Evolutionary conservation across 2,329 filamentous ascomycete genomes (phyloP).

Genomic region (Aspergillus puulaauensis): DNA sequence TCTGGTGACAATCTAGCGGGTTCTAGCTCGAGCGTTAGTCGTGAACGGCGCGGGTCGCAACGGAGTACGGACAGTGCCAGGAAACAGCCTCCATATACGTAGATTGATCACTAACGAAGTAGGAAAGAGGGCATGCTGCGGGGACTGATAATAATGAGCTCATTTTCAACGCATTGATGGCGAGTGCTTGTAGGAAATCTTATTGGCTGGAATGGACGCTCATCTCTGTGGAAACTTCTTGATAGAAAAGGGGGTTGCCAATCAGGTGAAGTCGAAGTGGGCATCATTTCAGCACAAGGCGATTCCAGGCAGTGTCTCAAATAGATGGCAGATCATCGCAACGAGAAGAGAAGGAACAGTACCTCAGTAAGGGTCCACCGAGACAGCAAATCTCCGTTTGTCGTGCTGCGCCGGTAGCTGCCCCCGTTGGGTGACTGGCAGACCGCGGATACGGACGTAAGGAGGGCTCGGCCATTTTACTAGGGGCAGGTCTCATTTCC

Average conservation of each 20-base stretch:
- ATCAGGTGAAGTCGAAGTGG: neutral
- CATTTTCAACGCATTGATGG: neutral
- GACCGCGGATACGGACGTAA: conserved; percentile 3
- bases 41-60: conserved; percentile 15
- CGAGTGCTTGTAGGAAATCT: neutral
- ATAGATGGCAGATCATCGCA: conserved; percentile 12
- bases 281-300: neutral
- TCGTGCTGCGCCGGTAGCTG: neutral
- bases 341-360: conserved; percentile 6
- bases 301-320: neutral
- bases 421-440: conserved; percentile 2
- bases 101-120: neutral
- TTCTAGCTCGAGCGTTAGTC: conserved; percentile 30
- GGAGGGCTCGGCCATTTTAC: conserved; percentile 8
- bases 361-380: neutral
- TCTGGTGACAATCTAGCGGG: conserved; percentile 32
- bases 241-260: conserved; percentile 7
- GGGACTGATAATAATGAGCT: conserved; percentile 1
- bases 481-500: conserved; percentile 15
- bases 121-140: conserved; percentile 2
- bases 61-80: neutral
- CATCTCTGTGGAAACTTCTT: conserved; percentile 3
- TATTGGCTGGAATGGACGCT: conserved; percentile 15
- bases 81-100: neutral
- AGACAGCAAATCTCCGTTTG: conserved; percentile 6